Evolutionary conservation across 2,329 filamentous ascomycete species (phyloP).

Genomic region (Fusarium lateritium): DNA sequence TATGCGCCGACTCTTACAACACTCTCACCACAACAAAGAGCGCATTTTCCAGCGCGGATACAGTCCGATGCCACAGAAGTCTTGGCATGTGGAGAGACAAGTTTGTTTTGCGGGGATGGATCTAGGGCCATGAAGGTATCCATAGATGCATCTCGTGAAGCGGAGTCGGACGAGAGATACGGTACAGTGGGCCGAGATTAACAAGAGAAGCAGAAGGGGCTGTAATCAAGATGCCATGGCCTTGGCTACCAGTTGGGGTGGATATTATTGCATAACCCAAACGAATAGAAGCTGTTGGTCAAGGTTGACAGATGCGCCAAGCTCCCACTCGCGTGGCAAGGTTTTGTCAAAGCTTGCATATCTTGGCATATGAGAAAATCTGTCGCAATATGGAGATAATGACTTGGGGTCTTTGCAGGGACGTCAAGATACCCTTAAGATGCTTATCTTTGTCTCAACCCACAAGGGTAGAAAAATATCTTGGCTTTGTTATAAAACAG

Average conservation of each 20-base stretch:
- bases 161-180: not conserved
- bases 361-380: slow-evolving; percentile 22
- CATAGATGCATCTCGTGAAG: slow-evolving; percentile 15
- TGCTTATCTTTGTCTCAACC: slow-evolving; percentile 1
- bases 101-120: slow-evolving; percentile 11
- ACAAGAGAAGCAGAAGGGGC: slow-evolving; percentile 4
- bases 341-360: slow-evolving; percentile 21
- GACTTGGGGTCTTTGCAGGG: slow-evolving; percentile 2
- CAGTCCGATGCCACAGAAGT: slow-evolving; percentile 1
- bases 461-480: slow-evolving; percentile 14
- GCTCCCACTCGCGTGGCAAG: slow-evolving; percentile 23
- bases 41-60: not conserved
- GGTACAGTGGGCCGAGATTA: slow-evolving; percentile 5
- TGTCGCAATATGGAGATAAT: slow-evolving; percentile 13
- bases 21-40: not conserved
- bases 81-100: slow-evolving; percentile 31
- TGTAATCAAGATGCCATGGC: not conserved
- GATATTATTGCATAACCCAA: not conserved
- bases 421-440: not conserved
- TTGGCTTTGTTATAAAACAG: slow-evolving; percentile 30
- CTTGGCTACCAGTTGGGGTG: slow-evolving; percentile 9
- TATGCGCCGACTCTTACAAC: not conserved
- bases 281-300: slow-evolving; percentile 10
- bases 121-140: slow-evolving; percentile 10
- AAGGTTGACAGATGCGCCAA: slow-evolving; percentile 16